These are phyloP conservation scores for Tilletia caries DNA, from an alignment of 1,284 basidiomycete genomes.

Conservation along the genomic window DNA sequence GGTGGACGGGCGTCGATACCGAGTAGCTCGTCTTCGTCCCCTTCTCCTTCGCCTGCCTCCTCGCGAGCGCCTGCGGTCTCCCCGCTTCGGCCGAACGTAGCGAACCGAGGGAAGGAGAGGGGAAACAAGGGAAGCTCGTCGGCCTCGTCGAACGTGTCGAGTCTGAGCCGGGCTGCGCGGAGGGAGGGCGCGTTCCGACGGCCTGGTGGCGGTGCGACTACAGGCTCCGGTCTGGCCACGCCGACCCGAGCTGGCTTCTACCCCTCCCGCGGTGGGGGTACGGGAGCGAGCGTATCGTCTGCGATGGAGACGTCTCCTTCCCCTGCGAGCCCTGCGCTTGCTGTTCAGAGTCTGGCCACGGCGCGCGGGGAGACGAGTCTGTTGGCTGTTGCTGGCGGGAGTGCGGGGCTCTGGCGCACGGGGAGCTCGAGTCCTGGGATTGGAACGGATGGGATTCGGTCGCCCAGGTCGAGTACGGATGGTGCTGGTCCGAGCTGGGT, in stretches of 20 bases:
- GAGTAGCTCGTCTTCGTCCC: background rate
- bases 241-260: background rate
- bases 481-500: background rate
- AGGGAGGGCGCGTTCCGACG: constrained; percentile 1
- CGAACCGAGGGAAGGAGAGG: background rate
- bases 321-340: constrained; percentile 2
- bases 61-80: background rate
- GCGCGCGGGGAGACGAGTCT: constrained; percentile 4
- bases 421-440: background rate
- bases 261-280: background rate
- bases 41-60: no score
- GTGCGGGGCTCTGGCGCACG: background rate
- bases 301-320: background rate
- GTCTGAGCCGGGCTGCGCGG: background rate
- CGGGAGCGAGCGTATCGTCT: background rate
- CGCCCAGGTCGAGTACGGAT: background rate
- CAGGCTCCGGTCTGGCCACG: background rate
- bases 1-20: background rate
- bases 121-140: background rate
- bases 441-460: background rate
- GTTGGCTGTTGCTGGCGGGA: background rate
- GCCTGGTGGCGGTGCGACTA: background rate
- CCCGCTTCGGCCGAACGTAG: background rate
- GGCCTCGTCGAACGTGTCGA: background rate
- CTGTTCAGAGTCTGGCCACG: constrained; percentile 5